Base-by-base conservation (phyloP, 2,329 filamentous ascomycete species). In the Penicillium italicum region DNA sequence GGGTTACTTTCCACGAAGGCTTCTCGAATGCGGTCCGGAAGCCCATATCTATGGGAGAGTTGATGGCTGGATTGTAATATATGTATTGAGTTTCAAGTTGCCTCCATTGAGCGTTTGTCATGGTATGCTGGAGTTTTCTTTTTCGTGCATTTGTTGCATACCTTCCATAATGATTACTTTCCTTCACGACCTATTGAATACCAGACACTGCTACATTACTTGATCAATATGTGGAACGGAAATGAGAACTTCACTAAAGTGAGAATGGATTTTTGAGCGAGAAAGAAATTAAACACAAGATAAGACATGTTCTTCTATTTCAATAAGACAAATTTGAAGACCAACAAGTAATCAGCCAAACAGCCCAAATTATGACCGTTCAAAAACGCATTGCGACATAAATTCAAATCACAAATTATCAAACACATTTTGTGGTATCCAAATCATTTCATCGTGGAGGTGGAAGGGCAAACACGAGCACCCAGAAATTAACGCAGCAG, bases 11-110 rank as follows among this genome's bases (percentile, higher is more conserved):
- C 72, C 86, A 96, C 67, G 92, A 97, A 76, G 92, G 92, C 0
- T 86, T 91, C 70, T 94, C 91, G 53, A 96, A 97, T 79, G 92
- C 92, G 11, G 92, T 97, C 58, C 82, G 89, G 72, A 96, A 96
- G 72, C 90, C 91, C 2, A 85, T 97, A 59, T 89, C 89, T 9
- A 72, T 96, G 71, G 81, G 83, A 58, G 92, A 96, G 72, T 82
- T 97, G 65, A 75, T 96, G 79, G 71, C 70, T 18, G 75, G 75
- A 12, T 61, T 78, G 31, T 72, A 62, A 57, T 57, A 48, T 37
- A 31, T 45, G 46, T 34, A 45, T 53, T n/a, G n/a, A 6, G 40
- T 50, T 37, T 4, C n/a, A 18, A 8, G 40, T 50, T 43, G 22
- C 18, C n/a, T 20, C 22, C 51, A 50, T 55, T 18, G 12, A 55